Base-by-base conservation (phyloP, 495 filamentous ascomycete species). In the Symbiotaphrina buchneri region DNA sequence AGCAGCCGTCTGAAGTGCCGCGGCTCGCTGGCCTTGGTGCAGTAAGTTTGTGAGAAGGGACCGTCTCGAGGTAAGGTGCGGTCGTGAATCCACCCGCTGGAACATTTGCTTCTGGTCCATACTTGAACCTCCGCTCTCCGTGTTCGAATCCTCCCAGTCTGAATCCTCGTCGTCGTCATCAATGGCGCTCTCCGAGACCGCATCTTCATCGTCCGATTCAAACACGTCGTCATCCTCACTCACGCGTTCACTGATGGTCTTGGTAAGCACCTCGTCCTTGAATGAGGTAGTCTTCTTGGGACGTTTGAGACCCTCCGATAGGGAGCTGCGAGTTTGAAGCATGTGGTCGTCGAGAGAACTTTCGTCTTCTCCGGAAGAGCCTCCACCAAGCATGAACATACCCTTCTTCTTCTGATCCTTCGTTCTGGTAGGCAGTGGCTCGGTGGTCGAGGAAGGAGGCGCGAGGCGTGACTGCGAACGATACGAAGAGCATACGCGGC, bases 91-190 rank as follows among this genome's bases (percentile, higher is more conserved):
- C 18, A 95, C 83, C 5, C 87, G 71, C 45, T 80, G 68, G 60
- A 95, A 95, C 39, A 78, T 56, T 32, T 68, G 56, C 36, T 67
- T 70, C 13, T 87, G 80, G 33, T 85, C 76, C 16, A 78, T 59
- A 43, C 73, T 85, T 0, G 80, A 77, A 32, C 68, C 71, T 15
- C 69, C 80, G 41, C 72, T 90, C 36, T 90, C 77, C 20, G 82
- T 82, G n/a, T 74, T 66, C 5, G 82, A 87, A 40, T 93, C 85
- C 46, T 91, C 83, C 81, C 82, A 91, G 34, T 87, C 77, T 6
- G 47, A 47, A 2, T 61, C 44, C 7, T 62, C 80, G 17, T 74
- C 76, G 28, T 83, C 78, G 26, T 90, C 85, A 11, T 47, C 49
- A 28, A 82, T 82, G 16, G 77, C 77, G 40, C 75, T 79, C 47